Evolutionary conservation across 345 rosid species (phyloP), one percentile per base, ranked within the genome.

Genomic region (Arabidopsis suecica): DNA sequence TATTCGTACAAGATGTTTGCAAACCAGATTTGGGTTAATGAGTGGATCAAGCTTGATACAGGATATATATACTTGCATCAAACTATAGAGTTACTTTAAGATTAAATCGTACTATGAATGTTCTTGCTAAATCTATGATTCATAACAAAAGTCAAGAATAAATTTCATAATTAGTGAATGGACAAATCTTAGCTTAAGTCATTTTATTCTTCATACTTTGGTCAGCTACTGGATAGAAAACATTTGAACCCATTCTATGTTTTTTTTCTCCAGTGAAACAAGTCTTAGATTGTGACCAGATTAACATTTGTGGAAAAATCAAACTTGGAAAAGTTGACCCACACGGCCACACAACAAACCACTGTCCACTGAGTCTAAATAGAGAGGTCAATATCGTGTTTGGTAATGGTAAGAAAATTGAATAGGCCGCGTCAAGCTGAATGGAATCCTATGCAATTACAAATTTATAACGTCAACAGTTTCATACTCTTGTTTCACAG

Each of bases 321-420:
- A 67, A 74, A 37, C 65, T 36, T 37, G 40, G 25, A 36, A 66
- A 67, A 75, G 73, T 68, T 74, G 79, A 75, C 73, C 73, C 73
- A 66, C 73, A 58, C 33, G 78, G 22, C 36, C 67, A 75, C 55
- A 49, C 68, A 67, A 58, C 54, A 59, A 57, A 30, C 40, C 25
- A 38, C 16, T 37, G 36, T 6, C 40, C 34, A 59, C 68, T 4
- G 5, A 68, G 69, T 68, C 69, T 28, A 68, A 14, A 20, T 68
- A 41, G 47, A 41, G 47, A 67, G 36, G 78, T 75, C 78, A 38
- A 61, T 50, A 22, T 75, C 74, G 68, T 51, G 63, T 75, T 75
- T 75, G 69, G 69, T 60, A 68, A 67, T 51, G 51, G 62, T 22
- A 38, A 44, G 48, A 49, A 50, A 68, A 75, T 68, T 68, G 62